Evolutionary conservation across 202 grass and related monocot genomes (phyloP).

Genomic region (Miscanthus sacchariflorus): DNA sequence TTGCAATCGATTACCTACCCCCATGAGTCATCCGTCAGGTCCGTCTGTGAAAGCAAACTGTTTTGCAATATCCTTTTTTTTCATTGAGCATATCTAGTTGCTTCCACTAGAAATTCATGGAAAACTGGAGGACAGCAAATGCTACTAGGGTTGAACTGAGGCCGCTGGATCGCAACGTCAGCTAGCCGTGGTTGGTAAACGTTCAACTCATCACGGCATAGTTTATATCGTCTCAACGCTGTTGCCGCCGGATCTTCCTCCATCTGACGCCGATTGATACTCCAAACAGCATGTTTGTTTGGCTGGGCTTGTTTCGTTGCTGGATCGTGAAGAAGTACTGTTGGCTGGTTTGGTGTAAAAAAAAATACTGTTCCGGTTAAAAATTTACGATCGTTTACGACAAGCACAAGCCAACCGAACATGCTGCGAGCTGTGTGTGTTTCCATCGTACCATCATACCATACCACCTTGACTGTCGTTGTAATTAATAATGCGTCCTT

Average conservation of each 20-base stretch:
- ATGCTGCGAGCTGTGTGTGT: neutral
- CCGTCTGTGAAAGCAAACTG: neutral
- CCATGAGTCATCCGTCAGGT: neutral
- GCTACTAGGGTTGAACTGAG: neutral
- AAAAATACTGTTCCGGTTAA: no score
- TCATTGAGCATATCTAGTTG: neutral
- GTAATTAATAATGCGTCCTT: neutral
- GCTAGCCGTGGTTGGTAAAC: constrained; percentile 41
- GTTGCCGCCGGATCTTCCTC: neutral
- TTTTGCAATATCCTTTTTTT: neutral
- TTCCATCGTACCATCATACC: neutral
- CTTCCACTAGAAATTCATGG: neutral
- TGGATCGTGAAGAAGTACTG: no score
- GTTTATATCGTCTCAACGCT: neutral
- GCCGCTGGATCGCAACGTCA: constrained; percentile 39
- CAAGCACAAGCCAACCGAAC: no score
- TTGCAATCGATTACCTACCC: constrained; percentile 15
- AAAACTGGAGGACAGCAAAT: neutral
- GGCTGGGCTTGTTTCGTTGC: no score
- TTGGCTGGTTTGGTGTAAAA: no score
- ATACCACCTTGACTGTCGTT: neutral
- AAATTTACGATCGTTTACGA: no score
- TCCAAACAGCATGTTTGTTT: neutral
- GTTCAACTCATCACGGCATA: constrained; percentile 19
- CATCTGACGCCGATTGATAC: constrained; percentile 9